phyloP scores from a whole-genome alignment of 2,329 filamentous ascomycete species.

The Sporothrix inflata region DNA sequence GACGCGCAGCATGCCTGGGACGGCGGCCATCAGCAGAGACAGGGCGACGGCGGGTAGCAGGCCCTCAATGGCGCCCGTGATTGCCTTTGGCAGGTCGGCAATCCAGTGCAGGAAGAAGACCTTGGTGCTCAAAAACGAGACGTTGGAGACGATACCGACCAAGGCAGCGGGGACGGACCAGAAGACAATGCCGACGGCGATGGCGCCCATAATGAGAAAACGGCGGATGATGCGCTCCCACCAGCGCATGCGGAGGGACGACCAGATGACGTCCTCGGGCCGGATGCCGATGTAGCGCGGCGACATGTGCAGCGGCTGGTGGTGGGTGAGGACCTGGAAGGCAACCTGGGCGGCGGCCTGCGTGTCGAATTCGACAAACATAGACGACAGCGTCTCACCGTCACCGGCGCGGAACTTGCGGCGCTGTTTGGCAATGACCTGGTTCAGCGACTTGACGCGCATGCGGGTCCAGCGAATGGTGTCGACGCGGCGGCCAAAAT shows the following conservation, averaged over 20 bases:
- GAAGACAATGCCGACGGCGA: constrained; percentile 78
- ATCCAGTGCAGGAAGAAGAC: constrained; percentile 77
- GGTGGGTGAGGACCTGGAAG: constrained; percentile 80
- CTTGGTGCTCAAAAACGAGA: constrained; percentile 66
- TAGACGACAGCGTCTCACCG: constrained; percentile 66
- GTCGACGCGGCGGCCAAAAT: constrained; percentile 76
- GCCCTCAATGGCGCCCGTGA: constrained; percentile 81
- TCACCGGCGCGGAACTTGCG: constrained; percentile 66
- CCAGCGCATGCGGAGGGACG: constrained; percentile 70
- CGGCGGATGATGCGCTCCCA: constrained; percentile 74
- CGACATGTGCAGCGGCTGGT: constrained; percentile 80
- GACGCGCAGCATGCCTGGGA: constrained; percentile 75
- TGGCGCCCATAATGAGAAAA: constrained; percentile 64
- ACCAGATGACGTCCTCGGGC: constrained; percentile 85
- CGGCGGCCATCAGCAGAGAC: constrained; percentile 78
- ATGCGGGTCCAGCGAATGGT: constrained; percentile 82
- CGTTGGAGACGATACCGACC: constrained; percentile 83
- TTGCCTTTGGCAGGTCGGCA: constrained; percentile 64
- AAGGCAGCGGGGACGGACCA: constrained; percentile 78
- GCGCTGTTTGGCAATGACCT: constrained; percentile 50
- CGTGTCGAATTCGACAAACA: constrained; percentile 90
- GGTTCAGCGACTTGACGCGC: constrained; percentile 55
- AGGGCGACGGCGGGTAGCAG: constrained; percentile 79
- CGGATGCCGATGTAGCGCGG: constrained; percentile 81
- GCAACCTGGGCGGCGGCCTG: constrained; percentile 84